Evolutionary conservation across 352 stramenopile genomes (phyloP).

Genomic region (Phytopythium delawarense): DNA sequence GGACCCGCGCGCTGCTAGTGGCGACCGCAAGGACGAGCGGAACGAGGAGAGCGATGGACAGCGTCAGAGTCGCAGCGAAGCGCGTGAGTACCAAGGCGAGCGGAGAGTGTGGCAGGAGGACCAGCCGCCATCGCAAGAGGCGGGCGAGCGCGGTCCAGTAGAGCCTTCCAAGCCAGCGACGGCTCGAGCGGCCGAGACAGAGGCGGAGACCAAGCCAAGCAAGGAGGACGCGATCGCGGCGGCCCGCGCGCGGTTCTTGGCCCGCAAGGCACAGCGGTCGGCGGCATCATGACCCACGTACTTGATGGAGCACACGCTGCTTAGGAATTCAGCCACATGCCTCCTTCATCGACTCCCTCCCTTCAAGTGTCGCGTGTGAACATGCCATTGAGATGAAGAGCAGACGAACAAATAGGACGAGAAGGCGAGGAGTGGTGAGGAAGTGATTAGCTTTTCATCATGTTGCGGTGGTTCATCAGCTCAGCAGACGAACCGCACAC

Average conservation of each 20-base stretch:
- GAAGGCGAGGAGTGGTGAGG: not conserved
- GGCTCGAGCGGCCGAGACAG: not conserved
- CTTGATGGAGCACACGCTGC: too few species aligned
- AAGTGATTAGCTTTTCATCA: constrained; percentile 9
- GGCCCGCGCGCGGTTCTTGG: constrained; percentile 80
- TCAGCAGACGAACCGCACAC: not conserved
- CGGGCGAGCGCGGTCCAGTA: not conserved
- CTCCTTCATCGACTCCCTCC: too few species aligned
- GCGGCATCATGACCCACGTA: constrained; percentile 7
- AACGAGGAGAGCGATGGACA: constrained; percentile 2
- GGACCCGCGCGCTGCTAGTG: not conserved
- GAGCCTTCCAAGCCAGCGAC: not conserved
- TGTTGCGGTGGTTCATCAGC: not conserved
- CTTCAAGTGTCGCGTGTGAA: too few species aligned
- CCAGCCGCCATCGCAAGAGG: constrained; percentile 16
- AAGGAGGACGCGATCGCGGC: constrained; percentile 78
- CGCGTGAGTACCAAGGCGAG: not conserved
- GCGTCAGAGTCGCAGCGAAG: not conserved
- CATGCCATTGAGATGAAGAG: too few species aligned
- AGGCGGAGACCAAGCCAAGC: constrained; percentile 22
- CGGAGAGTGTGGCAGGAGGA: constrained; percentile 7
- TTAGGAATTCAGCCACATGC: too few species aligned
- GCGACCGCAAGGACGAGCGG: not conserved
- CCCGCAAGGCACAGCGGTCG: constrained; percentile 66
- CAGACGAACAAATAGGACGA: not conserved